A percentile compares a stretch with the other conserved stretches of the same genome.
Evolutionary conservation across 108 stramenopile genomes (phyloP).

Genomic region (Cyclotella cryptica): DNA sequence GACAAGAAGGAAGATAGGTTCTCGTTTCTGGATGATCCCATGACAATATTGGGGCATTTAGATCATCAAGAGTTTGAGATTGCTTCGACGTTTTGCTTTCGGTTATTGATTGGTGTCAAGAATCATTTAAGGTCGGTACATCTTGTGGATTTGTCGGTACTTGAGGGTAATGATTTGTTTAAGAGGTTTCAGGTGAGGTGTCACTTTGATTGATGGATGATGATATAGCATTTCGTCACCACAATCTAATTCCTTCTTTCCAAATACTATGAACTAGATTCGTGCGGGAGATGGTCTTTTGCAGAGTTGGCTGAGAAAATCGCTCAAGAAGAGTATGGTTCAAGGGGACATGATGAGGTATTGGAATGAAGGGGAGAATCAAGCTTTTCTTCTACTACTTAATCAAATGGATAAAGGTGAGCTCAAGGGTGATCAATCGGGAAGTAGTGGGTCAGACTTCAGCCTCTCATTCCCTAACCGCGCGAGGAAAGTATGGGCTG

Average conservation of each 20-base stretch:
- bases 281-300: slow-evolving; percentile 74
- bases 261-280: slow-evolving; percentile 24
- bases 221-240: not conserved
- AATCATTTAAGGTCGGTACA: slow-evolving; percentile 72
- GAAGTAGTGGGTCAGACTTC: slow-evolving; percentile 50
- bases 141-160: slow-evolving; percentile 51
- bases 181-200: slow-evolving; percentile 61
- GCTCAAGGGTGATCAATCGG: slow-evolving; percentile 35
- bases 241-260: not conserved
- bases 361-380: slow-evolving; percentile 74
- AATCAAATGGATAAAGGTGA: slow-evolving; percentile 50
- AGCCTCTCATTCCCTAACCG: slow-evolving; percentile 59
- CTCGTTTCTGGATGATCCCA: slow-evolving; percentile 68
- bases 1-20: slow-evolving; percentile 30
- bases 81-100: slow-evolving; percentile 75
- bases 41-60: slow-evolving; percentile 68
- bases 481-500: slow-evolving; percentile 56
- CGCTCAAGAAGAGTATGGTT: slow-evolving; percentile 31
- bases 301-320: slow-evolving; percentile 64
- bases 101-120: slow-evolving; percentile 63
- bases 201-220: not conserved
- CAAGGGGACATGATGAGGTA: slow-evolving; percentile 79
- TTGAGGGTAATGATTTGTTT: slow-evolving; percentile 80
- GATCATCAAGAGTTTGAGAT: slow-evolving; percentile 67
- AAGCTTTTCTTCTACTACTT: slow-evolving; percentile 67